Percentiles rank a stretch among this genome's conserved stretches.
phyloP scores from a whole-genome alignment of 495 filamentous ascomycete genomes.

The Aspergillus coremiiformis region DNA sequence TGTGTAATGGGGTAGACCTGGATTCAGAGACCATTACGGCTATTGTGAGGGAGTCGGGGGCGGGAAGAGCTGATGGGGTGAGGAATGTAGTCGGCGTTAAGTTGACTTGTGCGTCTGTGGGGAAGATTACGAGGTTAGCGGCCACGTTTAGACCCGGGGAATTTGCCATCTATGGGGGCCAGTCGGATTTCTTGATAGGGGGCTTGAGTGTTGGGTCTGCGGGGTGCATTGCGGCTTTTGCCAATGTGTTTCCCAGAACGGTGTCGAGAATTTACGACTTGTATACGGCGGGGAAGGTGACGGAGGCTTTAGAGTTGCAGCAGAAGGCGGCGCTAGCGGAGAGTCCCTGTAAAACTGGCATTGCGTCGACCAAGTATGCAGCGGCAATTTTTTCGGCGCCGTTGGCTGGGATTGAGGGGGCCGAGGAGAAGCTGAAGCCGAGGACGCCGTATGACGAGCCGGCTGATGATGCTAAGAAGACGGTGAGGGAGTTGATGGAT shows the following conservation, averaged over 20 bases:
- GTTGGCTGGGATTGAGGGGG: conserved; percentile 49
- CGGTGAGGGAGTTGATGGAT: conserved; percentile 41
- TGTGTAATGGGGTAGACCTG: conserved; percentile 64
- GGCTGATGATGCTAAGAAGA: conserved; percentile 38
- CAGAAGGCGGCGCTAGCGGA: conserved; percentile 46
- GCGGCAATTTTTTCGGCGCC: conserved; percentile 48
- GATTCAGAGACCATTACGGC: conserved; percentile 53
- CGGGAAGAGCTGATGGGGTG: conserved; percentile 36
- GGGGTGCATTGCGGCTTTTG: conserved; percentile 61
- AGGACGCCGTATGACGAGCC: conserved; percentile 52
- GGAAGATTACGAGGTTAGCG: conserved; percentile 54
- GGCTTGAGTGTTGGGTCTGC: conserved; percentile 49
- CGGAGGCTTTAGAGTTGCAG: conserved; percentile 51
- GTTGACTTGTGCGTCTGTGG: conserved; percentile 62
- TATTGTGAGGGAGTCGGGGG: conserved; percentile 39
- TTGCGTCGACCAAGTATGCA: conserved; percentile 60
- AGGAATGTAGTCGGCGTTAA: conserved; percentile 59
- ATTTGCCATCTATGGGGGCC: conserved; percentile 62
- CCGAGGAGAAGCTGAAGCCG: conserved; percentile 47
- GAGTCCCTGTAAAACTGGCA: conserved; percentile 51
- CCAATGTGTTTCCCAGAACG: conserved; percentile 55
- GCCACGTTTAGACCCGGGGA: conserved; percentile 45
- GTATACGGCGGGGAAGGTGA: conserved; percentile 39
- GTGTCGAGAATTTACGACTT: conserved; percentile 47
- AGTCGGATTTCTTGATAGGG: conserved; percentile 63